Base-by-base conservation (phyloP, 495 filamentous ascomycete genomes). In the Emericellopsis terricola region DNA sequence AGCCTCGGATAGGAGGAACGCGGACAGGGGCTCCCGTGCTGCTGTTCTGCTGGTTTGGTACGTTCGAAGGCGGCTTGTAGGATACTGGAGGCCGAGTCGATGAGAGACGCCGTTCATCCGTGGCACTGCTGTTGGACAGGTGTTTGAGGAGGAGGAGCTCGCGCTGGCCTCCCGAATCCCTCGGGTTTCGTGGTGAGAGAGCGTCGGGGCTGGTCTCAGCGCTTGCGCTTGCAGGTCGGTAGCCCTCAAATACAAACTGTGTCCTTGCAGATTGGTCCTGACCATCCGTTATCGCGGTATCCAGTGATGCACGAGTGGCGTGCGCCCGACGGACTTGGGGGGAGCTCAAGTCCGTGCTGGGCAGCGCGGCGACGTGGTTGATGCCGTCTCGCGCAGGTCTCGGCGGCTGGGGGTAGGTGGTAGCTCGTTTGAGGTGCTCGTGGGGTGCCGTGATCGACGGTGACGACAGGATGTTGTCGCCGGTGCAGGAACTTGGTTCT, bases 1-100 rank as follows among this genome's bases (percentile, higher is more conserved):
- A 67, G 16, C 51, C 45, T 19, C 64, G 57, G 40, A 64, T 68
- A 7, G 62, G 61, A 8, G 60, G 60, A 27, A 65, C 55, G 10
- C 47, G 26, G 19, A 41, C 45, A 45, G 21, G 29, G 40, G 13
- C 51, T 6, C 45, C 50, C 35, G 60, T 37, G 33, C 50, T 49
- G 29, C 33, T 40, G 27, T 40, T 33, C 18, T 18, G 24, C 3
- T 18, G 3, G 2, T 46, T 11, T 47, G 49, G 42, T 8, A 44
- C 44, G 32, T 27, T 45, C 18, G 40, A 41, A 19, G 47, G 53
- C 19, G 48, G 49, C 42, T 51, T 56, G 37, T 53, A 61, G 17
- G 60, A 62, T 19, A 57, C 38, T 5, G 59, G 60, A 37, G 60
- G 60, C 29, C 60, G 59, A 24, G 43, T 44, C 34, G 46, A 48